Evolutionary conservation across 768 basidiomycete species (phyloP), one percentile per base, ranked within the genome.

Genomic region (Mycena latifolia): DNA sequence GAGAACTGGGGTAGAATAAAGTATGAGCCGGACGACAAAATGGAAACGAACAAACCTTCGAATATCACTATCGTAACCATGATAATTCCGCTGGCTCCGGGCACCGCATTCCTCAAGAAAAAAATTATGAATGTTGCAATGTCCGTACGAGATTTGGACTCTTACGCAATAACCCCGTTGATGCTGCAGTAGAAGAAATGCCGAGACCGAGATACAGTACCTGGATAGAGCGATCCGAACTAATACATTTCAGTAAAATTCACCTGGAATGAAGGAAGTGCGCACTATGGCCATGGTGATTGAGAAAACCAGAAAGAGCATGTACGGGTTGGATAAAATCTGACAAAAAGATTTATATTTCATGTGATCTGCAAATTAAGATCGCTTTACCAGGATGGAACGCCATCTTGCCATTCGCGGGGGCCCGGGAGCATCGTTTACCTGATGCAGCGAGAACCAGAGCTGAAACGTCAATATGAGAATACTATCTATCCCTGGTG

Each of bases 131-230:
- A 8, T n/a, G n/a, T n/a, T n/a, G n/a, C n/a, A n/a, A n/a, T n/a
- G n/a, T n/a, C n/a, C n/a, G n/a, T 31, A 14, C 0, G 2, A 7
- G 31, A 29, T 8, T 5, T 1, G 22, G n/a, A 14, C 28, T 2
- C 54, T 3, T 41, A 63, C 61, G 55, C 61, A 15, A 50, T 24
- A n/a, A 33, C 17, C 10, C 55, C n/a, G 22, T 63, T 29, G 31
- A 63, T 56, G 27, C 54, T 48, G 61, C 61, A 63, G 54, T 63
- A 63, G 55, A 63, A 62, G 20, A 62, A 41, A 10, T 55, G 31
- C 20, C 47, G 61, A 46, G 61, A 62, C 9, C 61, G 46, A 8
- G 61, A 55, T 14, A 63, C 61, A 5, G 31, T 56, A 8, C 50
- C 54, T 28, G 45, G 33, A 25, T 63, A 46, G 12, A 37, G 6